Evolutionary conservation across 176 grass and related monocot species (phyloP), one percentile per base, ranked within the genome.

Genomic region (Tuctoria greenei): DNA sequence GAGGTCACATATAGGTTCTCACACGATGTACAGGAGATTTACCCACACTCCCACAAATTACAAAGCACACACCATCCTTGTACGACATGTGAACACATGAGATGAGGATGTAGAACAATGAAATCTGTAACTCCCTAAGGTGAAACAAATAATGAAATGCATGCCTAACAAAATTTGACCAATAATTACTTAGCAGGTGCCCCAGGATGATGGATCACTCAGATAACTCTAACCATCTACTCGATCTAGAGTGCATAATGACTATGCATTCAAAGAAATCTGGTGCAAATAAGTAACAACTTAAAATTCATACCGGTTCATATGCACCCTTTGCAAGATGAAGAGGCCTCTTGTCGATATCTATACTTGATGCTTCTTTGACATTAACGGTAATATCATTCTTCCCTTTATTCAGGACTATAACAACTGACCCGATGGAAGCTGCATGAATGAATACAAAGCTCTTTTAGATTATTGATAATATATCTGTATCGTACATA

Each of bases 331-430:
- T 90, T 20, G 67, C 1, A 46, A 93, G 38, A 23, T 8, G 18
- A 62, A 74, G 66, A 28, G 37, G 5, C 18, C 21, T 74, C 8
- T 57, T 20, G 69, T 79, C 38, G 56, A 88, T 64, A 68, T 43
- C 1, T 52, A 83, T 55, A 80, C 45, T 65, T 50, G 79, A 69
- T 18, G 72, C 56, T 69, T 64, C 54, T 85, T 79, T 73, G 67
- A 93, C 20, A 40, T 73, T 28, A 37, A 93, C 55, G 0, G 40
- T 45, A 44, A 97, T 64, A 25, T 35, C 54, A 73, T 84, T 79
- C 67, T 88, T 56, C 8, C 79, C 83, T 40, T 72, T 64, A 81
- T 93, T 93, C 64, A 39, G 25, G 57, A 93, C 72, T 82, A 93
- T 1, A 76, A 93, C 37, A 70, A 49, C 80, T 57, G 87, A 23